These are phyloP conservation scores for Penicillium vulpinum DNA, from an alignment of 2,329 filamentous ascomycete genomes.

Conservation along the genomic window DNA sequence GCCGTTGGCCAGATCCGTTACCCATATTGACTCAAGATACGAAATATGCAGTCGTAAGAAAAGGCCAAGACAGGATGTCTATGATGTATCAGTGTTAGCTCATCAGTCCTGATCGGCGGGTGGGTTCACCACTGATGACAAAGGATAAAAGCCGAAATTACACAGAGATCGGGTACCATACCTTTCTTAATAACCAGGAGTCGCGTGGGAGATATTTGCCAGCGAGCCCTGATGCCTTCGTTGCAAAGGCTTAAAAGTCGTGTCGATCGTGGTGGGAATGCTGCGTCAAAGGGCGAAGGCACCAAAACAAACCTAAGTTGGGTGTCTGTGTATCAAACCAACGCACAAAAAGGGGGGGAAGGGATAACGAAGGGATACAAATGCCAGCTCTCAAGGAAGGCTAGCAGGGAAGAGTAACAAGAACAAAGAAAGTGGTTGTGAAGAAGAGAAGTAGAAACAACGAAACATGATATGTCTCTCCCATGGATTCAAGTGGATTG, in stretches of 20 bases:
- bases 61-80: conserved; percentile 11
- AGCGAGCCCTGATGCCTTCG: conserved; percentile 16
- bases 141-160: not conserved
- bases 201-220: conserved; percentile 20
- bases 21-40: conserved; percentile 53
- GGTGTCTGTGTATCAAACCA: conserved; percentile 4
- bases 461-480: conserved; percentile 26
- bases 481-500: conserved; percentile 28
- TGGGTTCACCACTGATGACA: conserved; percentile 1
- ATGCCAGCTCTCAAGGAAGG: conserved; percentile 9
- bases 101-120: conserved; percentile 1
- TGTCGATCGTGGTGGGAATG: conserved; percentile 29
- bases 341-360: conserved; percentile 12
- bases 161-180: conserved; percentile 13
- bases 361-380: conserved; percentile 26
- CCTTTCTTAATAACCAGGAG: conserved; percentile 16
- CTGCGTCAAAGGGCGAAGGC: conserved; percentile 17
- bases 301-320: conserved; percentile 11
- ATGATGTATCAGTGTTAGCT: conserved; percentile 12
- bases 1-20: conserved; percentile 62
- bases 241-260: conserved; percentile 15
- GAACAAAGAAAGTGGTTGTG: conserved; percentile 11
- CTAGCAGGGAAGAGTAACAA: conserved; percentile 8
- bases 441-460: conserved; percentile 15
- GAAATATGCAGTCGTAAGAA: conserved; percentile 1